Base-by-base conservation (phyloP, 306 rosid genomes). In the Senna siamea region DNA sequence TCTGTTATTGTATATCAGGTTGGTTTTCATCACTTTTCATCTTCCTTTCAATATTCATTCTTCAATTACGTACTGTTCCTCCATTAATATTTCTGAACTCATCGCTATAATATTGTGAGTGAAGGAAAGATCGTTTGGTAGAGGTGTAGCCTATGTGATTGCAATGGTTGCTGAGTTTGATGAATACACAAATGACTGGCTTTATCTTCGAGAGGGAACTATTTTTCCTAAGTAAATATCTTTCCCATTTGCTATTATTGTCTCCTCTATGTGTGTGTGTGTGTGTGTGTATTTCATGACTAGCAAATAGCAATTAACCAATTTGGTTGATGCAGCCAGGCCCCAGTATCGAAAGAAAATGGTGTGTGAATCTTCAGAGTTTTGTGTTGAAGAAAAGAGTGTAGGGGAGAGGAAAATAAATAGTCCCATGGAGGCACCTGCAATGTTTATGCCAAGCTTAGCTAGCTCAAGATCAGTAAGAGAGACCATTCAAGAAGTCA, bases 111-210 rank as follows among this genome's bases (percentile, higher is more conserved):
- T n/a, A n/a, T n/a, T n/a, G 34, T 80, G 77, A 19, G 19, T 78
- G 75, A 58, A 92, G 97, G 97, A 92, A 86, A 87, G 90, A 80
- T 92, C 97, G 63, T 89, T 88, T 70, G 79, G 74, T 4, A 72
- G 93, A 85, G 96, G 96, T 30, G 41, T 89, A 50, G 91, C 97
- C 40, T 92, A 81, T 77, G 83, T 88, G 74, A 64, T 92, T 70
- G 92, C 97, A 59, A 92, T 89, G 93, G 93, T 89, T 79, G 97
- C 96, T 55, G 97, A 89, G 78, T 92, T 92, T 56, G 97, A 92
- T 54, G 97, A 92, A 64, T 92, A 86, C 56, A 89, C 96, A 22
- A 92, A 92, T 67, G 96, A 92, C 34, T 92, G 97, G 93, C 96
- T 92, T 62, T 85, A 92, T 83, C 97, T 89, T 62, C 74, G 88